Conservation (phyloP, 169 alveolate species). For the Eimeria tenella region DNA sequence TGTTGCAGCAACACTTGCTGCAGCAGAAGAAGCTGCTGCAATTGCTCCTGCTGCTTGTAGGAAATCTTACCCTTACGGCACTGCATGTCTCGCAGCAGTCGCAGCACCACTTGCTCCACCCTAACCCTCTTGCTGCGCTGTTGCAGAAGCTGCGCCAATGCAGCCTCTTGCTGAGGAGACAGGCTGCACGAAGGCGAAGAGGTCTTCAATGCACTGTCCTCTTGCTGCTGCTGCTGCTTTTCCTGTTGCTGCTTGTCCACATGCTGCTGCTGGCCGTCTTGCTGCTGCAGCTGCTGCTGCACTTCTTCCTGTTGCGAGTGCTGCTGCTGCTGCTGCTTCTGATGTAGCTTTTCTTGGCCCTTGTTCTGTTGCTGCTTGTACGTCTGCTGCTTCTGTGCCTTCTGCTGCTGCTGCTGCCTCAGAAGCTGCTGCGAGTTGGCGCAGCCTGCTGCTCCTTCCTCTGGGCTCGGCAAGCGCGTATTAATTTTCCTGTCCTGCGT, state of each 20-base stretch:
- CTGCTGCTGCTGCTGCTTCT: background rate
- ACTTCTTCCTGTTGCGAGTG: background rate
- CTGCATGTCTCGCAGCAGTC: background rate
- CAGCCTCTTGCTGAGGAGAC: background rate
- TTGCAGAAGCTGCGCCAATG: conserved; percentile 5
- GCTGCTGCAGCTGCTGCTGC: too few relatives aligned
- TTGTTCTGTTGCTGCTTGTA: background rate
- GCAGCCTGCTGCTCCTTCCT: conserved; percentile 9
- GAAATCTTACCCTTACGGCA: conserved; percentile 5
- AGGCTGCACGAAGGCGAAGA: background rate
- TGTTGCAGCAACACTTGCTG: conserved; percentile 43
- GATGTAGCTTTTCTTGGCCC: background rate
- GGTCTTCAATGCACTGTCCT: background rate
- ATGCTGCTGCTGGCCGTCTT: background rate
- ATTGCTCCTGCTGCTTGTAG: background rate
- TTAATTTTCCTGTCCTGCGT: background rate
- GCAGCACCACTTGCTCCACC: conserved; percentile 19
- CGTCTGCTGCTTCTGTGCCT: background rate
- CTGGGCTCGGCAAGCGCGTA: background rate
- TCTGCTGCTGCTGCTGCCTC: conserved; percentile 29
- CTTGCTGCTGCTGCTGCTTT: conserved; percentile 8
- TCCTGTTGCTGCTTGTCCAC: conserved; percentile 1
- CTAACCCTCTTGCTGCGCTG: background rate
- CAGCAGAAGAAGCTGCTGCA: conserved; percentile 54
- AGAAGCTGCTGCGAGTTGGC: background rate